phyloP scores from a whole-genome alignment of 441 rosid genomes.

The Hura crepitans region DNA sequence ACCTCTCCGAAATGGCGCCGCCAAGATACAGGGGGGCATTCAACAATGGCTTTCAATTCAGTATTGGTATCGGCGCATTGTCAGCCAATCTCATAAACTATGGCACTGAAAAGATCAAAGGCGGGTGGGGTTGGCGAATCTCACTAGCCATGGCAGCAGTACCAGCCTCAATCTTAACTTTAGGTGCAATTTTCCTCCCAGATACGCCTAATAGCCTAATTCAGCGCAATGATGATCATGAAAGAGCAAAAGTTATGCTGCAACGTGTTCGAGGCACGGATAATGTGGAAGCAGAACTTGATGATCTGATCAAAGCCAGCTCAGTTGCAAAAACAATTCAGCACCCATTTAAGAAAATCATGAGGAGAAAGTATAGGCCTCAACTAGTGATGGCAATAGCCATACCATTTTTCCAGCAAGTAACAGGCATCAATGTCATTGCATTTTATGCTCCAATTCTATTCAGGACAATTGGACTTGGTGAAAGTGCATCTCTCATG shows the following conservation, averaged over 20 bases:
- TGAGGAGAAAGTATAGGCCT: conserved; percentile 57
- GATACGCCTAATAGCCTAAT: conserved; percentile 67
- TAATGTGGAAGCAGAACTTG: conserved; percentile 47
- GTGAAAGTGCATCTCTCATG: conserved; percentile 56
- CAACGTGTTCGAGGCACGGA: conserved; percentile 47
- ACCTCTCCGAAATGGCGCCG: conserved; percentile 75
- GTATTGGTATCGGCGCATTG: conserved; percentile 60
- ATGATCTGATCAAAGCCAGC: conserved; percentile 47
- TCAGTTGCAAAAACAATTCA: conserved; percentile 37
- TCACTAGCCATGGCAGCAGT: conserved; percentile 59
- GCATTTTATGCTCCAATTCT: conserved; percentile 73
- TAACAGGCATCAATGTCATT: conserved; percentile 66
- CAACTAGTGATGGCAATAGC: conserved; percentile 65
- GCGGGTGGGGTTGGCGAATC: conserved; percentile 67
- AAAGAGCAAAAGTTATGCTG: conserved; percentile 36
- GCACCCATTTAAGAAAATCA: conserved; percentile 45
- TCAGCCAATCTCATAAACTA: conserved; percentile 58
- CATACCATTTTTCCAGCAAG: conserved; percentile 67
- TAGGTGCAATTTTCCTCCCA: conserved; percentile 58
- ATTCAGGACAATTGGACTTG: conserved; percentile 69
- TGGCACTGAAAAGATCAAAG: conserved; percentile 41
- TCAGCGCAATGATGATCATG: conserved; percentile 37
- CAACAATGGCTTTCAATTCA: conserved; percentile 67
- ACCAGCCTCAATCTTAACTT: conserved; percentile 67
- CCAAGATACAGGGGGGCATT: conserved; percentile 79